A percentile compares a stretch with the other conserved stretches of the same genome.
These are phyloP conservation scores for Monosporascus sp. DNA, from an alignment of 2,329 filamentous ascomycete genomes.

Conservation along the genomic window DNA sequence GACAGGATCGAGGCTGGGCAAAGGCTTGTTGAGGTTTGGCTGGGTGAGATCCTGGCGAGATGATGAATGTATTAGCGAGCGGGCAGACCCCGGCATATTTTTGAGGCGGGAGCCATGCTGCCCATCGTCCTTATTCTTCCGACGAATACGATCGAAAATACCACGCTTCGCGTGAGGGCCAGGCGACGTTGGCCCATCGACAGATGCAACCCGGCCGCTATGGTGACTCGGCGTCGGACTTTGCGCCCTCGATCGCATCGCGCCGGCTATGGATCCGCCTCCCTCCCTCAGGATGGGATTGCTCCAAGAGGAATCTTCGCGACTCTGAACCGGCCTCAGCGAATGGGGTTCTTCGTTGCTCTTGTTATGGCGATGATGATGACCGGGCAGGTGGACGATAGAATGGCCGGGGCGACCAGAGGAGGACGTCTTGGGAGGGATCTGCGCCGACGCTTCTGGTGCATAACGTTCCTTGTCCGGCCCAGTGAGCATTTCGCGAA, in stretches of 20 bases:
- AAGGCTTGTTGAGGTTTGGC: slow-evolving; percentile 32
- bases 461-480: slow-evolving; percentile 65
- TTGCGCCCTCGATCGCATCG: slow-evolving; percentile 56
- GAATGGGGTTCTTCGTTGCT: slow-evolving; percentile 62
- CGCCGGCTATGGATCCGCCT: slow-evolving; percentile 34
- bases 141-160: slow-evolving; percentile 44
- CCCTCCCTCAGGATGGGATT: slow-evolving; percentile 47
- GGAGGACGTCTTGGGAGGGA: slow-evolving; percentile 56
- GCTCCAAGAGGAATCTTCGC: slow-evolving; percentile 64
- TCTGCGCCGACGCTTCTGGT: slow-evolving; percentile 41
- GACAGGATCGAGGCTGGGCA: slow-evolving; percentile 21
- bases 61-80: slow-evolving; percentile 45
- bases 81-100: slow-evolving; percentile 47
- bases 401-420: slow-evolving; percentile 55
- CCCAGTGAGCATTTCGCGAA: slow-evolving; percentile 63
- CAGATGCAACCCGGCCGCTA: slow-evolving; percentile 44
- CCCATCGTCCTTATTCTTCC: slow-evolving; percentile 50
- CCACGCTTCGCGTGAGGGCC: slow-evolving; percentile 46
- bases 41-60: slow-evolving; percentile 43
- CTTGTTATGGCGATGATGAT: slow-evolving; percentile 61
- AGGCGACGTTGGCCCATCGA: slow-evolving; percentile 56
- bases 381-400: slow-evolving; percentile 60
- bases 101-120: slow-evolving; percentile 36
- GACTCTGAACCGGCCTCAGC: slow-evolving; percentile 66
- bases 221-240: slow-evolving; percentile 76